Percentiles rank a stretch among this genome's conserved stretches.
These are phyloP conservation scores for Phytophthora idaei DNA, from an alignment of 352 stramenopile genomes.

Conservation along the genomic window DNA sequence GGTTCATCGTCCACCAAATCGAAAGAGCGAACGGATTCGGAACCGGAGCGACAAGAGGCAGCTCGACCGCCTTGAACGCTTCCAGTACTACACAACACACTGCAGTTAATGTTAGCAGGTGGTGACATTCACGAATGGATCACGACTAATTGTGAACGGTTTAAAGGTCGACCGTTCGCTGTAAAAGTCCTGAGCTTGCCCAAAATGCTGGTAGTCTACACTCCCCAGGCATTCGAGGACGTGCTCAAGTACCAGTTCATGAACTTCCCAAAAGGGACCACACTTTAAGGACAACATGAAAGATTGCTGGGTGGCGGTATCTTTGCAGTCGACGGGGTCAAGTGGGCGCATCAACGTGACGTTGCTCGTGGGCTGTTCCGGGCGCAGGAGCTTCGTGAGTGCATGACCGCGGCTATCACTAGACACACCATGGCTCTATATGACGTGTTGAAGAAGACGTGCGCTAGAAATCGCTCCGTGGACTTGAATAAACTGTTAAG, in stretches of 20 bases:
- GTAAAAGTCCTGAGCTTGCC: conserved; percentile 42
- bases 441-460: conserved; percentile 25
- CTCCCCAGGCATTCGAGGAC: conserved; percentile 44
- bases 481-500: conserved; percentile 58
- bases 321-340: conserved; percentile 60
- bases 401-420: conserved; percentile 42
- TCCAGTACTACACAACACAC: conserved; percentile 26
- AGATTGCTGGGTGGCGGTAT: conserved; percentile 76
- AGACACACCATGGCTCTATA: conserved; percentile 33
- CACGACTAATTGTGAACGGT: conserved; percentile 8
- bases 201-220: conserved; percentile 29
- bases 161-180: conserved; percentile 43
- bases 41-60: conserved; percentile 14
- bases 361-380: conserved; percentile 83
- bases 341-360: conserved; percentile 78
- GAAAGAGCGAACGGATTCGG: conserved; percentile 3
- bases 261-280: conserved; percentile 73
- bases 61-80: conserved; percentile 22
- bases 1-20: conserved; percentile 3
- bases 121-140: conserved; percentile 28
- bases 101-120: conserved; percentile 7
- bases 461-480: conserved; percentile 20
- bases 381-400: conserved; percentile 43
- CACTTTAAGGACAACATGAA: conserved; percentile 35
- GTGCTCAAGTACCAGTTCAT: conserved; percentile 69